These are phyloP conservation scores for Microdochium trichocladiopsis DNA, from an alignment of 2,329 filamentous ascomycete genomes.

Conservation along the genomic window DNA sequence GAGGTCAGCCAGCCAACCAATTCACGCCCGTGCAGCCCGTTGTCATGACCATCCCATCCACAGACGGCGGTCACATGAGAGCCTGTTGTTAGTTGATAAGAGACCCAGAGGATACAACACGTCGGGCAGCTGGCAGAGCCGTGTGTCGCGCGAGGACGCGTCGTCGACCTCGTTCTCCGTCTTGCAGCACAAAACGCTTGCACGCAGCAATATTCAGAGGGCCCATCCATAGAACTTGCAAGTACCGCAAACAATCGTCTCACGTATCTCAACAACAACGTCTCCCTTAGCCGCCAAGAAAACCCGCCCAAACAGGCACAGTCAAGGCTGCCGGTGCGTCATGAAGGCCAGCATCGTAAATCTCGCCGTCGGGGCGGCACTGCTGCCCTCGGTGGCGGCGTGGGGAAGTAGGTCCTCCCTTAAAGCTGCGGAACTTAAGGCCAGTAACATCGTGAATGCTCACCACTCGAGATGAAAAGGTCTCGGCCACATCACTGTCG, in stretches of 20 bases:
- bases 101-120: too few relatives aligned
- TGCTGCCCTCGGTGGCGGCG: constrained; percentile 25
- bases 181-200: constrained; percentile 1
- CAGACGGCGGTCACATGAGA: neutral
- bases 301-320: too few relatives aligned
- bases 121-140: too few relatives aligned
- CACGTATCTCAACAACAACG: too few relatives aligned
- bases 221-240: too few relatives aligned
- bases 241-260: too few relatives aligned
- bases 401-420: constrained; percentile 31
- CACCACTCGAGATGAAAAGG: constrained; percentile 17
- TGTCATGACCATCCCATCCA: neutral
- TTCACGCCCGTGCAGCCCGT: neutral
- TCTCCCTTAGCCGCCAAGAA: too few relatives aligned
- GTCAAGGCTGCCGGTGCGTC: constrained; percentile 6
- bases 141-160: constrained; percentile 1
- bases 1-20: neutral
- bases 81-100: neutral
- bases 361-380: constrained; percentile 18
- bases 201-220: too few relatives aligned
- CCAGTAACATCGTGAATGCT: neutral
- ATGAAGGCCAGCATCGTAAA: constrained; percentile 21
- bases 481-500: constrained; percentile 59
- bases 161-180: constrained; percentile 1
- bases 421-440: neutral